Conservation (phyloP, 2,329 filamentous ascomycete species). For the Microthyrium microscopicum region DNA sequence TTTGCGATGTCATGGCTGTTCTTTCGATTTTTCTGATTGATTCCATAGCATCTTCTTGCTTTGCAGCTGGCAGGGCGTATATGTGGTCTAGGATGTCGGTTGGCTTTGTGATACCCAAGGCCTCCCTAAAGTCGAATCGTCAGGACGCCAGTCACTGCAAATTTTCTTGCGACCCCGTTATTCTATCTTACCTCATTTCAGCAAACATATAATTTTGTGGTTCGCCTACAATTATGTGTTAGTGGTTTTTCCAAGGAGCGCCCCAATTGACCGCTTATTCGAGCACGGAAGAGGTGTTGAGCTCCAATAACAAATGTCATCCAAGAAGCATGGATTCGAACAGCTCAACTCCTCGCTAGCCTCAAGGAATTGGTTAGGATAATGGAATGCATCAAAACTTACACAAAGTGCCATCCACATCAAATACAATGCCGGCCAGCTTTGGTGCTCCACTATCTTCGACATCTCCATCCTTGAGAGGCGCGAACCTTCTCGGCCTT, state of each 20-base stretch:
- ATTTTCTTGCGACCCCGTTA: too few relatives aligned
- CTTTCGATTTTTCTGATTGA: constrained; percentile 68
- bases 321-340: too few relatives aligned
- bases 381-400: constrained; percentile 12
- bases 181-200: constrained; percentile 55
- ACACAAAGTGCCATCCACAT: constrained; percentile 93
- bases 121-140: too few relatives aligned
- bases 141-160: too few relatives aligned
- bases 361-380: too few relatives aligned
- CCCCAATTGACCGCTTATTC: too few relatives aligned
- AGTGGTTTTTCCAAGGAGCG: background rate
- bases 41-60: constrained; percentile 48
- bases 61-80: constrained; percentile 48
- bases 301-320: too few relatives aligned
- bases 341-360: too few relatives aligned
- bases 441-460: constrained; percentile 20
- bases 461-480: constrained; percentile 23
- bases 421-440: constrained; percentile 56
- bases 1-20: constrained; percentile 60
- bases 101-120: constrained; percentile 53
- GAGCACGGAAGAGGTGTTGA: too few relatives aligned
- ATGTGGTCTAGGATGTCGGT: constrained; percentile 84
- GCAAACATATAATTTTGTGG: constrained; percentile 94
- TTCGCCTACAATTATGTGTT: constrained; percentile 40
- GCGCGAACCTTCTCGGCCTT: constrained; percentile 30